phyloP scores from a whole-genome alignment of 148 eudicot species.

The Vaccinium darrowii region DNA sequence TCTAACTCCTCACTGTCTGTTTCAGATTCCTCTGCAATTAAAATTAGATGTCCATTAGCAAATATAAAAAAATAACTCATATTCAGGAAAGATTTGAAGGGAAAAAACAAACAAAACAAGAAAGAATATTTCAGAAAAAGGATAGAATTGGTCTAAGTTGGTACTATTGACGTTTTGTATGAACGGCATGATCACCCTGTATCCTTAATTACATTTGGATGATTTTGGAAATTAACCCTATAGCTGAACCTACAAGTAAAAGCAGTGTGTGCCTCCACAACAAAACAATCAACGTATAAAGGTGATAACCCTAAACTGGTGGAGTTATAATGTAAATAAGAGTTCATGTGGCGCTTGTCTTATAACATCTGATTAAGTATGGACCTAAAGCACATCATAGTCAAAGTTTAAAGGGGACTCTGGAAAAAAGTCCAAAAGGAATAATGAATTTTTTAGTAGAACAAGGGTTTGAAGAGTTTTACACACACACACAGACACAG shows the following conservation, averaged over 20 bases:
- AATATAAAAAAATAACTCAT: neutral
- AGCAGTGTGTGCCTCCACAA: neutral
- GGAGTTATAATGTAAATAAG: neutral
- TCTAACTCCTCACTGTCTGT: conserved; percentile 50
- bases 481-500: too few species aligned
- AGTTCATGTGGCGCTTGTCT: neutral
- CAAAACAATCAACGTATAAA: neutral
- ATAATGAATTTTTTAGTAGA: too few species aligned
- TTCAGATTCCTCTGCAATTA: conserved; percentile 39
- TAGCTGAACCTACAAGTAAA: neutral
- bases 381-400: neutral
- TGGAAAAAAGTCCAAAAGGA: too few species aligned
- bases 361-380: neutral
- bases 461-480: too few species aligned
- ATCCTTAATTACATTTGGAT: neutral
- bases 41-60: conserved; percentile 1
- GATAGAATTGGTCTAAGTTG: neutral
- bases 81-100: neutral
- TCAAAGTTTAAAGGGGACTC: neutral
- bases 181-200: neutral
- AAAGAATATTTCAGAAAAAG: neutral
- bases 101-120: neutral
- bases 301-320: neutral
- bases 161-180: neutral
- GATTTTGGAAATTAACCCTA: too few species aligned